These are phyloP conservation scores for Plicaturopsis crispa DNA, from an alignment of 768 basidiomycete genomes.

Conservation along the genomic window DNA sequence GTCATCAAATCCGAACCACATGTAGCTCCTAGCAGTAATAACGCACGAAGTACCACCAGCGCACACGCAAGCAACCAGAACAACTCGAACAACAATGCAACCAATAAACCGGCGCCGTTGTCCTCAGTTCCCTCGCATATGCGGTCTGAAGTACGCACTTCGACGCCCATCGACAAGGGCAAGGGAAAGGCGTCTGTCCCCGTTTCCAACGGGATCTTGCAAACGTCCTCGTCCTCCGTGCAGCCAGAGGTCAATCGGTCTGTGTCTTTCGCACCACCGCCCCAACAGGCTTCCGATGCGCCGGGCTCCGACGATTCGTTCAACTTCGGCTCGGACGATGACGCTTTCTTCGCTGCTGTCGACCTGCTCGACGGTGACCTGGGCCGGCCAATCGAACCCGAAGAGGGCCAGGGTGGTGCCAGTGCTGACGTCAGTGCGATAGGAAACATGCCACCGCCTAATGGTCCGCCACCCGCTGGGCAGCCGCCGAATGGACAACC, in stretches of 20 bases:
- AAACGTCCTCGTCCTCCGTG: too few relatives aligned
- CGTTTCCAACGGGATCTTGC: too few relatives aligned
- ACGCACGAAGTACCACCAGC: too few relatives aligned
- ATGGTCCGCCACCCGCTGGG: conserved; percentile 8
- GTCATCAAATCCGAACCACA: not conserved
- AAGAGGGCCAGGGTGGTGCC: conserved; percentile 27
- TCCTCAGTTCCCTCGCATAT: too few relatives aligned
- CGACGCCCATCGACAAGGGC: too few relatives aligned
- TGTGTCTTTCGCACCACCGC: too few relatives aligned
- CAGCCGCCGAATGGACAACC: conserved; percentile 3
- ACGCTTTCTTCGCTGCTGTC: conserved; percentile 51
- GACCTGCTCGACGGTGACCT: conserved; percentile 43
- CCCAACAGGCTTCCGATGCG: not conserved
- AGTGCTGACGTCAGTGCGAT: conserved; percentile 9
- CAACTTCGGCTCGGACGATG: conserved; percentile 58
- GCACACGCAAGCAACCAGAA: too few relatives aligned
- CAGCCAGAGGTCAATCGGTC: too few relatives aligned
- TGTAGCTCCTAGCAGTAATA: not conserved
- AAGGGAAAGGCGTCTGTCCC: too few relatives aligned
- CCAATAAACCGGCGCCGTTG: too few relatives aligned
- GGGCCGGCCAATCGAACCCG: conserved; percentile 36
- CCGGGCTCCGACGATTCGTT: conserved; percentile 29
- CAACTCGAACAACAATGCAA: too few relatives aligned
- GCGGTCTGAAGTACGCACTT: too few relatives aligned
- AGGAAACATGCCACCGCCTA: conserved; percentile 7